Evolutionary conservation across 768 basidiomycete genomes (phyloP).

Genomic region (Suillus variegatus): DNA sequence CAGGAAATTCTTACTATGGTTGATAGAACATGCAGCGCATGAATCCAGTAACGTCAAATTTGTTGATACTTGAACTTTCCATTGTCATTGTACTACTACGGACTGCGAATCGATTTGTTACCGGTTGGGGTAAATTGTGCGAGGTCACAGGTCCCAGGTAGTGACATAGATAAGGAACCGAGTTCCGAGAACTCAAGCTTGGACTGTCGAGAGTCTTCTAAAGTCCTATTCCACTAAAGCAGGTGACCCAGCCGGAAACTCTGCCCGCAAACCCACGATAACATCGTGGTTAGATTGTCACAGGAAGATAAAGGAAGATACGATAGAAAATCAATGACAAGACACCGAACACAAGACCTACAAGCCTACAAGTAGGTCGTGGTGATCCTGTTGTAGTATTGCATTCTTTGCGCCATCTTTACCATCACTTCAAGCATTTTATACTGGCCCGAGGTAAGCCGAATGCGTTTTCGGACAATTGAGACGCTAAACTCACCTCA

Average conservation of each 20-base stretch:
- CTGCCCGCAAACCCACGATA: neutral
- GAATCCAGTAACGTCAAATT: neutral
- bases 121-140: neutral
- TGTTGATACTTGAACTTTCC: conserved; percentile 1
- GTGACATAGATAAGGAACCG: neutral
- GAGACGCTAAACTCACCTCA: neutral
- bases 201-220: neutral
- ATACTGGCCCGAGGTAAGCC: neutral
- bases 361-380: neutral
- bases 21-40: conserved; percentile 11
- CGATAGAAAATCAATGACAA: neutral
- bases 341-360: neutral
- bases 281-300: neutral
- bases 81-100: conserved; percentile 5
- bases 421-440: neutral
- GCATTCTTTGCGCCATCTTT: neutral
- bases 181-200: neutral
- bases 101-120: neutral
- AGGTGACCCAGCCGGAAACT: neutral
- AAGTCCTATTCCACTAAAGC: neutral
- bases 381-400: neutral
- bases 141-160: neutral
- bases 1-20: conserved; percentile 26
- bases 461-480: neutral
- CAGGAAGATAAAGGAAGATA: neutral